Evolutionary conservation across 1,139 yeast genomes (phyloP).

Genomic region (Debaryomyces psychrophilus): DNA sequence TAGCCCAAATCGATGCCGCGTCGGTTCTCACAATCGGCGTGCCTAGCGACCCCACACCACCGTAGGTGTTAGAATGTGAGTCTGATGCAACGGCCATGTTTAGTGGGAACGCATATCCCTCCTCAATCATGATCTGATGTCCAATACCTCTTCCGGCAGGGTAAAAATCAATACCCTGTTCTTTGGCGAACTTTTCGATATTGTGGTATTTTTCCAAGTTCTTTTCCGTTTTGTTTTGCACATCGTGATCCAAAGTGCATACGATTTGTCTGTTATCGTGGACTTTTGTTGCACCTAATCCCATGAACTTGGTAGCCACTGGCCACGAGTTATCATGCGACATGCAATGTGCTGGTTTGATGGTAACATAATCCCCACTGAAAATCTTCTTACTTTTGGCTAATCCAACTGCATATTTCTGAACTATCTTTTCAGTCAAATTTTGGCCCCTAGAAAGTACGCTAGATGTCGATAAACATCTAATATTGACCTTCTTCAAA

Average conservation of each 20-base stretch:
- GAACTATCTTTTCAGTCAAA: constrained; percentile 93
- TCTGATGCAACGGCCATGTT: constrained; percentile 95
- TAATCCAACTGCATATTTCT: constrained; percentile 84
- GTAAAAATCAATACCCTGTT: constrained; percentile 94
- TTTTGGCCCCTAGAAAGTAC: constrained; percentile 60
- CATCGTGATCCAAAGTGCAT: constrained; percentile 96
- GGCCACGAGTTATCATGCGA: constrained; percentile 99
- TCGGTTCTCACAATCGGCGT: constrained; percentile 98
- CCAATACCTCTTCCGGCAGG: constrained; percentile 99
- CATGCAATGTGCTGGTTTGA: constrained; percentile 97
- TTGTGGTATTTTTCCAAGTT: constrained; percentile 85
- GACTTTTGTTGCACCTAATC: constrained; percentile 84
- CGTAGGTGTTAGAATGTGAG: constrained; percentile 96
- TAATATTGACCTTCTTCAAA: constrained; percentile 8
- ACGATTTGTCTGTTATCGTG: constrained; percentile 89
- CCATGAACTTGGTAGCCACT: constrained; percentile 94
- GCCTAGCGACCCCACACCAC: constrained; percentile 94
- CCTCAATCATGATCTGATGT: constrained; percentile 98
- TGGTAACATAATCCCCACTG: constrained; percentile 93
- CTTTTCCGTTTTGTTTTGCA: constrained; percentile 87
- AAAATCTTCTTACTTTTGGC: constrained; percentile 70
- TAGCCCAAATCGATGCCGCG: constrained; percentile 99
- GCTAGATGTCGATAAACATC: constrained; percentile 18
- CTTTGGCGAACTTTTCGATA: constrained; percentile 83
- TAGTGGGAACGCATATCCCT: constrained; percentile 96